These are phyloP conservation scores for Penicillium coprophilum DNA, from an alignment of 495 filamentous ascomycete genomes.

Conservation along the genomic window DNA sequence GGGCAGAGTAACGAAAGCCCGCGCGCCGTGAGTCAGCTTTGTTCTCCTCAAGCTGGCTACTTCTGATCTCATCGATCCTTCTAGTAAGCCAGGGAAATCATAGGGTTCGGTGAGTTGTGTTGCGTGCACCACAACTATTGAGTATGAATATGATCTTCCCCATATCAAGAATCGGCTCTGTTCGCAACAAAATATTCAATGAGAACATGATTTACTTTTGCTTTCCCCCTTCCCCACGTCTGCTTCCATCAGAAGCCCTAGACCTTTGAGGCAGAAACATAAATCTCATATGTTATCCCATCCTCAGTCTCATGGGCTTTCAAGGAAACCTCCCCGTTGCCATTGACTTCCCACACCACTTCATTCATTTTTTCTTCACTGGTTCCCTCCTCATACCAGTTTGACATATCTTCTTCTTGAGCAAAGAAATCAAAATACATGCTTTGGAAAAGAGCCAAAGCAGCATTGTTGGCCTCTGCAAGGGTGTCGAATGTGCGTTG, in stretches of 20 bases:
- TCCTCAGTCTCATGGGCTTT: neutral
- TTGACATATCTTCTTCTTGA: neutral
- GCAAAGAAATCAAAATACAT: neutral
- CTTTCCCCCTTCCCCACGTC: neutral
- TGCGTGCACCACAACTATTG: neutral
- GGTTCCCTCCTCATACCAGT: conserved; percentile 4
- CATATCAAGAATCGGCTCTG: neutral
- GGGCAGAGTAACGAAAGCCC: neutral
- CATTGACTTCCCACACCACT: conserved; percentile 1
- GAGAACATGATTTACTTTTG: neutral
- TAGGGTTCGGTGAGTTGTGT: neutral
- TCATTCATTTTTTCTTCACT: neutral
- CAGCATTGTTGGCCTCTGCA: conserved; percentile 4
- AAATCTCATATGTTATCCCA: neutral
- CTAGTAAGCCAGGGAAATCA: neutral
- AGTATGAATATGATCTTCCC: neutral
- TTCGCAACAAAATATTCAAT: neutral
- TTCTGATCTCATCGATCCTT: neutral
- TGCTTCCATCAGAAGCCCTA: too few species aligned
- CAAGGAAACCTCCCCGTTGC: neutral
- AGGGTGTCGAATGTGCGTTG: conserved; percentile 3
- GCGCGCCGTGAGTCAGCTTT: neutral
- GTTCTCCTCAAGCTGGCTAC: neutral
- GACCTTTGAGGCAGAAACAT: neutral
- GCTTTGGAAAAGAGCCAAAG: neutral